These are phyloP conservation scores for Diaporthe vexans DNA, from an alignment of 2,329 filamentous ascomycete genomes.

Conservation along the genomic window DNA sequence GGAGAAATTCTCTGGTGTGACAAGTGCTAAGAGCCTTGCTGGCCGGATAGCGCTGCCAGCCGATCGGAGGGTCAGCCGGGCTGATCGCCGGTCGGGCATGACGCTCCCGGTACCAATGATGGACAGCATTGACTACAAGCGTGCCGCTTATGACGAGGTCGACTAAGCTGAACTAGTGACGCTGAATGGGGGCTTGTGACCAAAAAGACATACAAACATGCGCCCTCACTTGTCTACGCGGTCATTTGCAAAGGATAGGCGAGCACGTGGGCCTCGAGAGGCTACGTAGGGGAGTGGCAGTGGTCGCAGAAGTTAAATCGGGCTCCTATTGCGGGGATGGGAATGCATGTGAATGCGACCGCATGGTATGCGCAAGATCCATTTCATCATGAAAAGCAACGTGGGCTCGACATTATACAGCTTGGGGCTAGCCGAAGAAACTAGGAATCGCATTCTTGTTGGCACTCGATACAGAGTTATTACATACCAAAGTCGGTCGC, in stretches of 20 bases:
- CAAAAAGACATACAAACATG: neutral
- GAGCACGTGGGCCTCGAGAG: neutral
- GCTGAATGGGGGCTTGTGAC: neutral
- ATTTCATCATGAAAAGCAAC: neutral
- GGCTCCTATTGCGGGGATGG: too few species aligned
- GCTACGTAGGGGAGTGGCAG: neutral
- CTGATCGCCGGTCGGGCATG: slow-evolving; percentile 1
- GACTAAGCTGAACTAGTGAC: neutral
- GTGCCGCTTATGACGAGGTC: slow-evolving; percentile 26
- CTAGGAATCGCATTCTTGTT: neutral
- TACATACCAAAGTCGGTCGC: slow-evolving; percentile 38
- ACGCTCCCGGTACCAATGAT: slow-evolving; percentile 11
- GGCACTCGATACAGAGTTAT: slow-evolving; percentile 23
- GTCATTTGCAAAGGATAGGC: neutral
- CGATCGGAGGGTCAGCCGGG: neutral
- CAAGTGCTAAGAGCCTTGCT: slow-evolving; percentile 37
- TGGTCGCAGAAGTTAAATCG: neutral
- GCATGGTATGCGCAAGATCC: neutral
- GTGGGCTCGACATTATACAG: slow-evolving; percentile 22
- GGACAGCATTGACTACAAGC: neutral
- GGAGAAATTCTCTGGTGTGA: slow-evolving; percentile 38
- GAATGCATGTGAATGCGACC: neutral
- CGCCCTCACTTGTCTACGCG: too few species aligned
- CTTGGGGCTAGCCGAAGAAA: slow-evolving; percentile 23
- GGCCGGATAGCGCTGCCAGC: slow-evolving; percentile 36